A percentile compares a stretch with the other conserved stretches of the same genome.
Conservation (phyloP, 768 basidiomycete genomes). For the Paxillus rubicundulus region DNA sequence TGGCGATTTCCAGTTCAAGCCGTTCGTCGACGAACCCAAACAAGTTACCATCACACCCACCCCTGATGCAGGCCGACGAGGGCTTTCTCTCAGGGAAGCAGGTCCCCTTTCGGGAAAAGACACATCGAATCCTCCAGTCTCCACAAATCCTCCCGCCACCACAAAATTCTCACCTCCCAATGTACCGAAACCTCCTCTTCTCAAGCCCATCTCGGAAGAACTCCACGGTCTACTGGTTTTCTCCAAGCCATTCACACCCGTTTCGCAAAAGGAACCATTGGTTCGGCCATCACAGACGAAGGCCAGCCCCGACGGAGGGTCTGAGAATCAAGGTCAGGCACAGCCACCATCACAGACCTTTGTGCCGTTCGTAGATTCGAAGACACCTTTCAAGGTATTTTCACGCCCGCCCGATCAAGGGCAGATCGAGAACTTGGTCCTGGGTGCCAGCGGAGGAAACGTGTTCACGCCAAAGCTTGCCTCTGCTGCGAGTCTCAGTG, state of each 20-base stretch:
- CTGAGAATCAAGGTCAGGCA: constrained; percentile 16
- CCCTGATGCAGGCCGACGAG: constrained; percentile 37
- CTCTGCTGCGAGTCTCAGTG: constrained; percentile 7
- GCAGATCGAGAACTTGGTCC: constrained; percentile 37
- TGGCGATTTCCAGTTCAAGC: constrained; percentile 51
- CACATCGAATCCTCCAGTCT: constrained; percentile 16
- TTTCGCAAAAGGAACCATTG: constrained; percentile 36
- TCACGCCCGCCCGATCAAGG: constrained; percentile 54
- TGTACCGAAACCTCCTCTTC: constrained; percentile 23
- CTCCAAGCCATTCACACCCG: constrained; percentile 66
- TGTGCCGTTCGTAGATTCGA: constrained; percentile 38
- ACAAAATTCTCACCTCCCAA: constrained; percentile 28
- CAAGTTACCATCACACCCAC: constrained; percentile 39
- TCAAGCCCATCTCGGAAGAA: constrained; percentile 38
- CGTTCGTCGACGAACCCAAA: constrained; percentile 56
- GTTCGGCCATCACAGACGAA: constrained; percentile 24
- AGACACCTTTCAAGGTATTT: constrained; percentile 59
- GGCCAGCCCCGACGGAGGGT: constrained; percentile 12
- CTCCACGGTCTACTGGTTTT: constrained; percentile 42
- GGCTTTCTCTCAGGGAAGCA: constrained; percentile 52
- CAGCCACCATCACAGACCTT: constrained; percentile 36
- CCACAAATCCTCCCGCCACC: constrained; percentile 13
- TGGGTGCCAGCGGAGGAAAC: constrained; percentile 17
- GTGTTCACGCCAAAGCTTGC: constrained; percentile 47
- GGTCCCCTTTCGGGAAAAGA: constrained; percentile 14